A percentile compares a stretch with the other conserved stretches of the same genome.
These are phyloP conservation scores for Cyphellophora attinorum DNA, from an alignment of 2,329 filamentous ascomycete genomes.

Conservation along the genomic window DNA sequence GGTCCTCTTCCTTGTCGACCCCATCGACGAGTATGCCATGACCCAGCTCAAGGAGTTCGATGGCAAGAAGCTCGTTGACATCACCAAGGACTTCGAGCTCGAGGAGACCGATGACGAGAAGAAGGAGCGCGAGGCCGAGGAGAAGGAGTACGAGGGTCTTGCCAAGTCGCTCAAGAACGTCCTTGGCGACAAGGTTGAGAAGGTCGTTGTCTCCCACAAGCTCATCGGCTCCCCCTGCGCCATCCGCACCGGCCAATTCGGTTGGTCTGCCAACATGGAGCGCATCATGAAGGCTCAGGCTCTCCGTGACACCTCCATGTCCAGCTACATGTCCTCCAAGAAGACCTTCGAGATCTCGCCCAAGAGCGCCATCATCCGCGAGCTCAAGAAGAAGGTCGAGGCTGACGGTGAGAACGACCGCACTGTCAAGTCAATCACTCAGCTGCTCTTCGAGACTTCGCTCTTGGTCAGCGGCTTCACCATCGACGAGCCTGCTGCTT, in stretches of 20 bases:
- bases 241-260: conserved; percentile 98
- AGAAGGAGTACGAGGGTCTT: conserved; percentile 94
- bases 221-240: conserved; percentile 87
- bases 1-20: conserved; percentile 98
- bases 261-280: conserved; percentile 99
- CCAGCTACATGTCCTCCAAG: conserved; percentile 99
- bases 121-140: conserved; percentile 84
- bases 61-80: conserved; percentile 99
- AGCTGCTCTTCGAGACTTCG: conserved; percentile 97
- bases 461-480: conserved; percentile 98
- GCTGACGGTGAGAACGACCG: conserved; percentile 94
- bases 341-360: conserved; percentile 99
- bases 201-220: conserved; percentile 99
- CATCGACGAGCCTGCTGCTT: conserved; percentile 97
- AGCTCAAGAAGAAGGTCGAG: conserved; percentile 99
- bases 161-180: conserved; percentile 99
- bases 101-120: conserved; percentile 99
- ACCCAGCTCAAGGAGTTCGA: conserved; percentile 99
- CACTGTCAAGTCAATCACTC: conserved; percentile 97
- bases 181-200: conserved; percentile 98
- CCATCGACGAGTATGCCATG: conserved; percentile 99
- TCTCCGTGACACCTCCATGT: conserved; percentile 99
- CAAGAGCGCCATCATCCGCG: conserved; percentile 93
- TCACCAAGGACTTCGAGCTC: conserved; percentile 99
- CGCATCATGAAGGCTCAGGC: conserved; percentile 99